Evolutionary conservation across 352 stramenopile species (phyloP), one percentile per base, ranked within the genome.

Genomic region (Globisporangium alternatum): DNA sequence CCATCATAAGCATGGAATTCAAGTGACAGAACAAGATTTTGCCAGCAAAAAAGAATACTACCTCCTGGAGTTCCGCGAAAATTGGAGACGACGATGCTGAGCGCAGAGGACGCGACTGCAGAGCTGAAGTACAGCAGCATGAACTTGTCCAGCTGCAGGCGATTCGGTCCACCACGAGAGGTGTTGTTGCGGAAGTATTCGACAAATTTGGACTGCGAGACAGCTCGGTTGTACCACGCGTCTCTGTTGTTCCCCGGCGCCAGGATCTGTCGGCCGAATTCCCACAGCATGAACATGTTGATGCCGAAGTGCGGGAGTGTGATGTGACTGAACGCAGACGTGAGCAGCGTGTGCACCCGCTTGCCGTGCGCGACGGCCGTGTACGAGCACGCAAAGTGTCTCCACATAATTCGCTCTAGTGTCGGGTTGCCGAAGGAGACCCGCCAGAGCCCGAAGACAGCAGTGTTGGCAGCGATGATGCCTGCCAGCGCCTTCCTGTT

Each of bases 221-320:
- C 63, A 0, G 75, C 76, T 49, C 69, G 74, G 59, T 74, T 76
- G 71, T 87, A 81, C 81, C 81, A 91, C 13, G 65, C 45, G 5
- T 78, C 72, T 19, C 64, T 48, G 17, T 51, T 63, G 59, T 85
- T 86, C 53, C 65, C 76, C 44, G 81, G 73, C 22, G 82, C 71
- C 37, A 95, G 44, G n/a, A 93, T 74, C 22, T 88, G 74, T 5
- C 69, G 75, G 0, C 86, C 86, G 67, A 95, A 95, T 62, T 95
- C 79, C 86, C 86, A 95, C 58, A 95, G 68, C 86, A 95, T 95
- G 56, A 92, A 93, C 86, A 95, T 93, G 67, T 95, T 95, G 72
- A 93, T 88, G 37, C 68, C 82, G 56, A 93, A 90, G 60, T 95
- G 86, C 9, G 80, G 77, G 31, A 91, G 69, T 53, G 86, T 92